Base-by-base conservation (phyloP, 169 alveolate genomes). In the Plasmodium coatneyi region DNA sequence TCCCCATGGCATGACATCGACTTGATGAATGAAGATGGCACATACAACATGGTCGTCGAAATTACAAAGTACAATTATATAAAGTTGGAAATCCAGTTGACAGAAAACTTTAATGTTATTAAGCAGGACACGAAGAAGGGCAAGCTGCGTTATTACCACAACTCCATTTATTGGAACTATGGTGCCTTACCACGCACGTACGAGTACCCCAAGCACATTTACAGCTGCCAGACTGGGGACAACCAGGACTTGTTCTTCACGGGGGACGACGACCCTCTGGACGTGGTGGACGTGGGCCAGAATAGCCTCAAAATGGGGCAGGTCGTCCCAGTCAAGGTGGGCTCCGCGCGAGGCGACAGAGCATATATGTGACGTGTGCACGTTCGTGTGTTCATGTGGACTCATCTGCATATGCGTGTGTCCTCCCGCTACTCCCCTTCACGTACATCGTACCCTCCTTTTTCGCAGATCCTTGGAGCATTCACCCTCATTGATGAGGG, bases 101-200 rank as follows among this genome's bases (percentile, higher is more conserved):
- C 25, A 32, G 93, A 84, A 54, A 84, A 76, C 49, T 84, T 49
- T 84, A 84, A 84, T 84, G 80, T 84, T 36, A 84, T 84, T 84
- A 84, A 84, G 30, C 93, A 84, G 79, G 93, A 84, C 46, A 84
- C 81, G 70, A 84, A 84, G 66, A 84, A 84, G 70, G 93, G 93
- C 36, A 84, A 84, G 79, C 46, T 84, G 28, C 30, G 93, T 22
- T 84, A 84, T 52, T 84, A 84, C 60, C 93, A 84, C 22, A 84
- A 84, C 66, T 84, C 93, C 10, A 84, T 84, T 14, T 84, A 84
- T 52, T 84, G 93, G 93, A 84, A 84, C 39, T 84, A 84, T 84
- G 93, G 93, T 7, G 93, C 93, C 12, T 84, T 84, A 25, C 93
- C 93, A 10, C 28, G 71, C 9, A 84, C 93, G 2, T 84, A 84